Conservation (phyloP, 2,329 filamentous ascomycete genomes). For the Coniella lustricola region DNA sequence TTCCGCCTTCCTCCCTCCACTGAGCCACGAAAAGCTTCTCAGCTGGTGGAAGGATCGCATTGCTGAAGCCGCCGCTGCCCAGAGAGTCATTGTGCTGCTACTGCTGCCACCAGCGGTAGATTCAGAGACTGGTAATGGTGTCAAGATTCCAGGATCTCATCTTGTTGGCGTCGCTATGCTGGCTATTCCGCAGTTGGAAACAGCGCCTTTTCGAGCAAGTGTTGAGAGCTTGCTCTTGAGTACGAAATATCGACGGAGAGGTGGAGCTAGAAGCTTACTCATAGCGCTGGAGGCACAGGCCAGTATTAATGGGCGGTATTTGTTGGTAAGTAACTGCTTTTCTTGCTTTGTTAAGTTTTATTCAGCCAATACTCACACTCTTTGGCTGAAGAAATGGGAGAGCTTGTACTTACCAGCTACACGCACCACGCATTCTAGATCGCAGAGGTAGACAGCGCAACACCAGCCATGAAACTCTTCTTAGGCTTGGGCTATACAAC, state of each 20-base stretch:
- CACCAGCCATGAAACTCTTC: conserved; percentile 46
- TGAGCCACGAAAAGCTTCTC: conserved; percentile 48
- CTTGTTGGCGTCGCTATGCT: conserved; percentile 53
- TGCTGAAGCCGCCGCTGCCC: conserved; percentile 37
- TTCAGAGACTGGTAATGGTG: conserved; percentile 23
- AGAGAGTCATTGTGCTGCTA: conserved; percentile 47
- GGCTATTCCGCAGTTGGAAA: conserved; percentile 44
- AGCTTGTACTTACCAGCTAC: not conserved
- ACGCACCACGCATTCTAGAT: conserved; percentile 28
- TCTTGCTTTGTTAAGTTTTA: too few relatives aligned
- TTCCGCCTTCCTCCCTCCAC: conserved; percentile 52
- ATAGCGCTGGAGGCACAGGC: conserved; percentile 49
- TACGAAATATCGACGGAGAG: conserved; percentile 41
- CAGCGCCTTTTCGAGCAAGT: conserved; percentile 44
- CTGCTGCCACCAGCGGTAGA: too few relatives aligned
- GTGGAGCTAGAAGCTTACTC: conserved; percentile 47
- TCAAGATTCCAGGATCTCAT: conserved; percentile 34
- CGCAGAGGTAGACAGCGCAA: conserved; percentile 46
- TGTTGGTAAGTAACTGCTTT: conserved; percentile 40
- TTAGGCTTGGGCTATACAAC: conserved; percentile 49
- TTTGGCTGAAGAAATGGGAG: too few relatives aligned
- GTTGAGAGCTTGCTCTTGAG: conserved; percentile 55
- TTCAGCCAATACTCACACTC: too few relatives aligned
- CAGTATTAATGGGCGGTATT: conserved; percentile 36
- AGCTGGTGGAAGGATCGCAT: conserved; percentile 50